Conservation (phyloP, 2,329 filamentous ascomycete genomes). For the Pseudogymnoascus sp. region DNA sequence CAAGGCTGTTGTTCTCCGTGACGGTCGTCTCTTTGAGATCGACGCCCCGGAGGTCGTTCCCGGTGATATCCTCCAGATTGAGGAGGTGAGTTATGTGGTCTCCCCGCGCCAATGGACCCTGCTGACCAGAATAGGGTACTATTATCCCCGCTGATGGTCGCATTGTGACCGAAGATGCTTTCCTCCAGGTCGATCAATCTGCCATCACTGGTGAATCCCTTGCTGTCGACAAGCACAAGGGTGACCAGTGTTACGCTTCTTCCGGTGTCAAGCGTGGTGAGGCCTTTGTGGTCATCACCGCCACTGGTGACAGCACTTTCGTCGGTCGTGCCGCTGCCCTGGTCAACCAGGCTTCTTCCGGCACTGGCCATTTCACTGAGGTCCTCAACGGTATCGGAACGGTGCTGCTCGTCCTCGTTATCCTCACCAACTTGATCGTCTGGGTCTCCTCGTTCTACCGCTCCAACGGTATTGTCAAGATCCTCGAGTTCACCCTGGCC, state of each 20-base stretch:
- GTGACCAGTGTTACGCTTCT: conserved; percentile 75
- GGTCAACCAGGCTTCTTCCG: conserved; percentile 66
- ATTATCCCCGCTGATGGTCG: conserved; percentile 86
- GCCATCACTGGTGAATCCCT: conserved; percentile 88
- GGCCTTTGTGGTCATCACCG: conserved; percentile 72
- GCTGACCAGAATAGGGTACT: conserved; percentile 49
- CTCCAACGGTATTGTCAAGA: conserved; percentile 69
- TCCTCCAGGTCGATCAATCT: conserved; percentile 86
- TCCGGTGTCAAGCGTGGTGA: conserved; percentile 87
- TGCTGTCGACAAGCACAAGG: conserved; percentile 79
- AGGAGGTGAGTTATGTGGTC: conserved; percentile 48
- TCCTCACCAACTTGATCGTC: conserved; percentile 71
- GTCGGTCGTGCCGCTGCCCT: conserved; percentile 83
- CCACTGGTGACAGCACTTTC: conserved; percentile 84
- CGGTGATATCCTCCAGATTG: conserved; percentile 81
- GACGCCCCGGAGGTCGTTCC: conserved; percentile 79
- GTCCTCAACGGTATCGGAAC: conserved; percentile 83
- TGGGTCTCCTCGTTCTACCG: conserved; percentile 87
- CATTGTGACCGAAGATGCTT: conserved; percentile 74
- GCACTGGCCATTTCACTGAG: conserved; percentile 81
- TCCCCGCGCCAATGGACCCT: neutral
- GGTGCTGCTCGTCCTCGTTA: conserved; percentile 70
- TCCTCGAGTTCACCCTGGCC: conserved; percentile 77
- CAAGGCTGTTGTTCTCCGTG: conserved; percentile 80
- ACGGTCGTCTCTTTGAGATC: conserved; percentile 68